Evolutionary conservation across 148 eudicot genomes (phyloP).

Genomic region (Vaccinium darrowii): DNA sequence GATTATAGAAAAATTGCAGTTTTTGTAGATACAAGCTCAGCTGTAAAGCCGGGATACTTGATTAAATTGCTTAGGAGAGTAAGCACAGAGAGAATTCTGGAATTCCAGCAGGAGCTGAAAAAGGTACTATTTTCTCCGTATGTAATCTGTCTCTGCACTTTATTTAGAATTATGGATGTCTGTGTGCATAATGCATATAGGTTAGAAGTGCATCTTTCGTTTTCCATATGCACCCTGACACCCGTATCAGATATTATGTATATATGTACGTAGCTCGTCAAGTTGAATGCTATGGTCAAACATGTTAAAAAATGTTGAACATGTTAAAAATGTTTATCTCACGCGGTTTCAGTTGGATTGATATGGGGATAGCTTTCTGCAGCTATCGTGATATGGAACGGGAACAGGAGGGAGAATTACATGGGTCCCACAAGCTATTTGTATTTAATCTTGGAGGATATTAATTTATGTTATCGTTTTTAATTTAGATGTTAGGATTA

Average conservation of each 20-base stretch:
- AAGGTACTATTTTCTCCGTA: slow-evolving; percentile 42
- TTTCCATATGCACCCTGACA: not conserved
- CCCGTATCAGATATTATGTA: not conserved
- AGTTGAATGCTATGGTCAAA: not conserved
- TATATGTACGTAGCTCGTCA: not conserved
- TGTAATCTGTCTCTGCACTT: not conserved
- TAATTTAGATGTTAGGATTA: no score
- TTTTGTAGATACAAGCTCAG: slow-evolving; percentile 74
- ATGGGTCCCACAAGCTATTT: no score
- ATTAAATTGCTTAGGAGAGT: slow-evolving; percentile 59
- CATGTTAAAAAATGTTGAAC: not conserved
- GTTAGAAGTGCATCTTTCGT: not conserved
- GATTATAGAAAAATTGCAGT: slow-evolving; percentile 84
- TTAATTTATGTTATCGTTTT: no score
- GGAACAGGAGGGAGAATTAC: no score
- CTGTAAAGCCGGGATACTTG: slow-evolving; percentile 70
- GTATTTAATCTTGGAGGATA: no score
- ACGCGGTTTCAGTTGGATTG: not conserved
- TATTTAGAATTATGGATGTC: no score
- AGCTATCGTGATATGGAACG: not conserved
- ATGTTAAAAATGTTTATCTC: not conserved
- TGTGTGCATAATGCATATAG: not conserved
- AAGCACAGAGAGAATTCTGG: slow-evolving; percentile 51
- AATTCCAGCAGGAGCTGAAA: slow-evolving; percentile 73
- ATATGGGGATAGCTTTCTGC: not conserved